Conservation (phyloP, 2,329 filamentous ascomycete species). For the Tolypocladium cylindrosporum region DNA sequence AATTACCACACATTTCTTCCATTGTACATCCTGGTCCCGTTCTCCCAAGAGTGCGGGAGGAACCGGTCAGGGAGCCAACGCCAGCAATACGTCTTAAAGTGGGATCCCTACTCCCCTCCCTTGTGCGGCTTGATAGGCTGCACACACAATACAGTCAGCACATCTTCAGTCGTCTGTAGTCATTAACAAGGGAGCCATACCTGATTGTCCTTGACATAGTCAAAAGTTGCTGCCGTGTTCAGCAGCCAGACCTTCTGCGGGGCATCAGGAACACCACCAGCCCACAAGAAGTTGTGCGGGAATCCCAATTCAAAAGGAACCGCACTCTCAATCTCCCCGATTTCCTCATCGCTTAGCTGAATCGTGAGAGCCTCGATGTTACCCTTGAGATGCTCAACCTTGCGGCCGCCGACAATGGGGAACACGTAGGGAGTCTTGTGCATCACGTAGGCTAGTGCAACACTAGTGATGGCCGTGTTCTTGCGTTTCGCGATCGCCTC, state of each 20-base stretch:
- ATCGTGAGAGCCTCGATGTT: conserved; percentile 61
- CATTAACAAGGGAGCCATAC: conserved; percentile 7
- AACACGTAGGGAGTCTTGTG: conserved; percentile 64
- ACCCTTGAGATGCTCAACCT: conserved; percentile 55
- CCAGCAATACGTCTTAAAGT: conserved; percentile 19
- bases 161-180: too few species aligned
- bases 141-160: background rate
- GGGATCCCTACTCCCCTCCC: conserved; percentile 30
- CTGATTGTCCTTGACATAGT: conserved; percentile 36
- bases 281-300: conserved; percentile 50
- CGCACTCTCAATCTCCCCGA: conserved; percentile 55
- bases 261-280: conserved; percentile 23
- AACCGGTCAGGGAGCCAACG: conserved; percentile 17
- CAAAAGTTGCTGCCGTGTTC: conserved; percentile 35
- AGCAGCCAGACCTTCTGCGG: conserved; percentile 33
- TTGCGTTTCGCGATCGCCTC: conserved; percentile 39
- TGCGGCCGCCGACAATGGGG: conserved; percentile 62
- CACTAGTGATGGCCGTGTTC: conserved; percentile 31
- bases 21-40: background rate
- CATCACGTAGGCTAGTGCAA: conserved; percentile 64
- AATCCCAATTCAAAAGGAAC: conserved; percentile 57
- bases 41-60: background rate
- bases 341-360: conserved; percentile 48
- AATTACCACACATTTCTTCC: background rate
- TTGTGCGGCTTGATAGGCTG: conserved; percentile 31